Base-by-base conservation (phyloP, 805 yeast species). In the Isabelozyma heimii region DNA sequence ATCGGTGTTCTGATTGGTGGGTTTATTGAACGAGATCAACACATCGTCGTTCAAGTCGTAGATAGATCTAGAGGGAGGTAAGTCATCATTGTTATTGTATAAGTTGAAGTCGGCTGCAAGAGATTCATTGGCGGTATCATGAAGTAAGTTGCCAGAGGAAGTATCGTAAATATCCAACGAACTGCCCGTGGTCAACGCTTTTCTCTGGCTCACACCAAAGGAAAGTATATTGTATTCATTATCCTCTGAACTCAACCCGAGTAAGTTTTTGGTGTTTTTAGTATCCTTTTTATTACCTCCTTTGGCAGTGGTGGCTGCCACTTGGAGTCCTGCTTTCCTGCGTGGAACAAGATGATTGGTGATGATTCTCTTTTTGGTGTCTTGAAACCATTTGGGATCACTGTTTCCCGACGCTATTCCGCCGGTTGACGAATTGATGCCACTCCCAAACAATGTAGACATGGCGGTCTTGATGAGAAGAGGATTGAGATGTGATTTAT, bases 21-120 rank as follows among this genome's bases (percentile, higher is more conserved):
- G 76, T 30, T 67, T 66, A 43, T 65, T 66, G 43, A 67, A 58
- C 5, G 72, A 62, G 12, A 69, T 60, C 28, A 72, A 66, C 6
- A 75, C 72, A 45, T 75, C 77, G 43, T 74, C 74, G 43, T 68
- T 71, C 48, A 78, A 66, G 53, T 81, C 85, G 52, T 72, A 76
- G 24, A 81, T 66, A 3, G 84, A 79, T 50, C 74, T 63, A 5
- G 70, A 59, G 0, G 85, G 85, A 9, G 84, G 84, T 35, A 67
- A 51, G 50, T 79, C 82, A 37, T 69, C 76, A 42, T 60, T 59
- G 24, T 37, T 44, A 27, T 58, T 59, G 48, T 59, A 60, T 14
- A 50, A 28, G n/a, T 55, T 47, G 40, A 66, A 55, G 43, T 69
- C 74, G 41, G 65, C 74, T 40, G 52, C 57, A n/a, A 56, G 42